Conservation (phyloP, 345 rosid species). For the Cochlearia excelsa region DNA sequence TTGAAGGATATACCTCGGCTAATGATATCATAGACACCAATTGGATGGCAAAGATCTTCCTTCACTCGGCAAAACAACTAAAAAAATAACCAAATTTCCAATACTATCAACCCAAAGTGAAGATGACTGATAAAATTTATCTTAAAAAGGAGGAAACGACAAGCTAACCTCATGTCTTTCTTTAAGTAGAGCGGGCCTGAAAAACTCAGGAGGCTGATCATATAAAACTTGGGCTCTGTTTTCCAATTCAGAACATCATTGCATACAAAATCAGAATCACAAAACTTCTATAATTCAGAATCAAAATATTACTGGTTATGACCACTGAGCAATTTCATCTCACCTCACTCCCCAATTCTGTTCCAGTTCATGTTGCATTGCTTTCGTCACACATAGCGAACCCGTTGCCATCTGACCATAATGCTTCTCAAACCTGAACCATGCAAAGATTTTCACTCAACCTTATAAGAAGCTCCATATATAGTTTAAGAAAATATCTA, state of each 20-base stretch:
- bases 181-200: slow-evolving; percentile 63
- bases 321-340: slow-evolving; percentile 38
- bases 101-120: not conserved
- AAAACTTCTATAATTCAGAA: not conserved
- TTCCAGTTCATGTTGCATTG: slow-evolving; percentile 96
- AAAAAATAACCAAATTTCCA: slow-evolving; percentile 22
- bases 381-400: slow-evolving; percentile 80
- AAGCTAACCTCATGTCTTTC: slow-evolving; percentile 76
- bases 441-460: not conserved
- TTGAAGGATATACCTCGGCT: slow-evolving; percentile 52
- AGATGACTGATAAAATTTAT: not conserved
- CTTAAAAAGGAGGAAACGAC: slow-evolving; percentile 16
- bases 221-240: slow-evolving; percentile 75
- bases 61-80: slow-evolving; percentile 83
- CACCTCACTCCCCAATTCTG: slow-evolving; percentile 97
- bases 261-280: slow-evolving; percentile 4
- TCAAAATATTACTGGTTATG: slow-evolving; percentile 18
- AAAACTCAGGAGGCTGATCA: slow-evolving; percentile 97
- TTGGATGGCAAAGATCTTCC: slow-evolving; percentile 49
- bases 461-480: not conserved
- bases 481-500: slow-evolving; percentile 14
- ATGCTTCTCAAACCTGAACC: slow-evolving; percentile 72
- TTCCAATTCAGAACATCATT: slow-evolving; percentile 18
- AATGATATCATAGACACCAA: slow-evolving; percentile 56
- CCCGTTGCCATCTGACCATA: slow-evolving; percentile 88